Evolutionary conservation across 2,329 filamentous ascomycete species (phyloP).

Genomic region (Teratosphaeria gauchensis): DNA sequence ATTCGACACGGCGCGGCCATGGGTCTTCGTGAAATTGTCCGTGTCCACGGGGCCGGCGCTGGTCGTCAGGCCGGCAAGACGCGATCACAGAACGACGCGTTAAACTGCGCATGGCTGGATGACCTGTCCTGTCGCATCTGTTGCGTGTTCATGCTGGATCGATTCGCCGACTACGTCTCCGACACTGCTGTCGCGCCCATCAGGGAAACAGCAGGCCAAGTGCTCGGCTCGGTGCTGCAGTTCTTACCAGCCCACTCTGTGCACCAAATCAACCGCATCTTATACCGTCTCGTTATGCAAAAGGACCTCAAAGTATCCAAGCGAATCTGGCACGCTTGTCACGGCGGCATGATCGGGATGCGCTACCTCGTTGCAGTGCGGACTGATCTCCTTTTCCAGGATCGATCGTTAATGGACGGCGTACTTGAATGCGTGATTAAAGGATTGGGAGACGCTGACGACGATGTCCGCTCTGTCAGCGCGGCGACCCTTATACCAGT

Average conservation of each 20-base stretch:
- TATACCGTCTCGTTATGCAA: constrained; percentile 89
- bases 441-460: constrained; percentile 79
- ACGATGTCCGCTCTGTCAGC: constrained; percentile 93
- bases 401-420: constrained; percentile 80
- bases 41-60: constrained; percentile 83
- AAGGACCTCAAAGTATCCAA: constrained; percentile 63
- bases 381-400: constrained; percentile 79
- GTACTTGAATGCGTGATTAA: constrained; percentile 91
- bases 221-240: constrained; percentile 76
- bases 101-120: constrained; percentile 82
- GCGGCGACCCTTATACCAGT: constrained; percentile 96
- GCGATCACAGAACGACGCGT: constrained; percentile 61
- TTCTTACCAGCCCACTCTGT: constrained; percentile 74
- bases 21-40: constrained; percentile 81
- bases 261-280: constrained; percentile 69
- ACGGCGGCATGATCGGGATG: constrained; percentile 95
- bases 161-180: constrained; percentile 95
- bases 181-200: constrained; percentile 96
- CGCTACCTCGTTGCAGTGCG: constrained; percentile 91
- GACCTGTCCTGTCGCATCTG: constrained; percentile 91
- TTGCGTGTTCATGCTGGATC: constrained; percentile 93
- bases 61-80: constrained; percentile 65
- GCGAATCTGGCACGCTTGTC: constrained; percentile 86
- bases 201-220: constrained; percentile 88
- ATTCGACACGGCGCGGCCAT: constrained; percentile 92